Evolutionary conservation across 2,329 filamentous ascomycete genomes (phyloP).

Genomic region (Leptographium galeiforme): DNA sequence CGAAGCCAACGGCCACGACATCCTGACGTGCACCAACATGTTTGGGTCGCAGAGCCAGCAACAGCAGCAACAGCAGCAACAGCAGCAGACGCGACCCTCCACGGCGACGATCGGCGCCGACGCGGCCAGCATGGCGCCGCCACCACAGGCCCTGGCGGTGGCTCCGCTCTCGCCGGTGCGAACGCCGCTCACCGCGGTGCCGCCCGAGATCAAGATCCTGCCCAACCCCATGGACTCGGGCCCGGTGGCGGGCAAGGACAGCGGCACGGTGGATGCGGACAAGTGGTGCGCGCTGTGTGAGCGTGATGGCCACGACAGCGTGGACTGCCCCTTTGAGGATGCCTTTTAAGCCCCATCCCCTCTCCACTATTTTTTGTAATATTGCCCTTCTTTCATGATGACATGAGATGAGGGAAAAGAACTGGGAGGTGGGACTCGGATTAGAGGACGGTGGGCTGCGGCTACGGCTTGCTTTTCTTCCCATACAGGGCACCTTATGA

Average conservation of each 20-base stretch:
- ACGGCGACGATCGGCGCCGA: slow-evolving; percentile 10
- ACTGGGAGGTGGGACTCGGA: neutral
- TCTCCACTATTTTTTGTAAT: neutral
- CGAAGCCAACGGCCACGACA: slow-evolving; percentile 82
- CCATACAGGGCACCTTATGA: neutral
- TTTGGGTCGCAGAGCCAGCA: slow-evolving; percentile 27
- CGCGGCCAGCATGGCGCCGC: slow-evolving; percentile 20
- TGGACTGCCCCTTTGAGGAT: slow-evolving; percentile 87
- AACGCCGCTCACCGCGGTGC: slow-evolving; percentile 24
- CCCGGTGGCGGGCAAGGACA: slow-evolving; percentile 65
- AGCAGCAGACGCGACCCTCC: neutral
- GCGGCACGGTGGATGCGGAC: slow-evolving; percentile 61
- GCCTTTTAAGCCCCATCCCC: slow-evolving; percentile 34
- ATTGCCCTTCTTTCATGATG: neutral
- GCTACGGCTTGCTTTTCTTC: neutral
- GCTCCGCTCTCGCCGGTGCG: slow-evolving; percentile 22
- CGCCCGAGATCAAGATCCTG: slow-evolving; percentile 32
- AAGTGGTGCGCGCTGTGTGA: slow-evolving; percentile 98
- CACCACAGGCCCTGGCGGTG: slow-evolving; percentile 13
- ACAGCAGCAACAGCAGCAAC: slow-evolving; percentile 10
- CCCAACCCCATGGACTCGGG: slow-evolving; percentile 52
- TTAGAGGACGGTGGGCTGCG: neutral
- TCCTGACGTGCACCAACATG: slow-evolving; percentile 88
- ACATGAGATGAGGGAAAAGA: neutral
- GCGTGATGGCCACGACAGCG: slow-evolving; percentile 89